phyloP scores from a whole-genome alignment of 139 green algal genomes.

The Mesotaenium endlicherianum region DNA sequence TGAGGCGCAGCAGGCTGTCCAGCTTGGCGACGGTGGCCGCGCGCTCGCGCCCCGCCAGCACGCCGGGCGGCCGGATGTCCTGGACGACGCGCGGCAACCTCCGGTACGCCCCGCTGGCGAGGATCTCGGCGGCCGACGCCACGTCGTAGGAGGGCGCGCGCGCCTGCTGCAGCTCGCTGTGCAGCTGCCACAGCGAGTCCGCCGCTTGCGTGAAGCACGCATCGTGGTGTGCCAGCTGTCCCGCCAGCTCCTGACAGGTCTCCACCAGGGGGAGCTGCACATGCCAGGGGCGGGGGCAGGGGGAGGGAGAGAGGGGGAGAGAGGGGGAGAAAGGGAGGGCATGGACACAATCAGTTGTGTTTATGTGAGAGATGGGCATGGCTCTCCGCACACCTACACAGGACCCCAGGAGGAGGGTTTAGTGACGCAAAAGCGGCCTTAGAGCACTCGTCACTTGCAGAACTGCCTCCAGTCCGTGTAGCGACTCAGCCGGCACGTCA shows the following conservation, averaged over 20 bases:
- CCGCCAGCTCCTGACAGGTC: conserved; percentile 43
- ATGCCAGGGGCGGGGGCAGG: background rate
- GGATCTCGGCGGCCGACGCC: conserved; percentile 56
- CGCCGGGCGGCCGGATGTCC: background rate
- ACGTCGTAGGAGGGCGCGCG: conserved; percentile 60
- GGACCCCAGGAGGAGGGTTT: too few species aligned
- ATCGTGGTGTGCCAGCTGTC: conserved; percentile 46
- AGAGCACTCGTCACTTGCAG: too few species aligned
- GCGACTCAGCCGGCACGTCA: too few species aligned
- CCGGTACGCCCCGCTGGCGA: conserved; percentile 42
- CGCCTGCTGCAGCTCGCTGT: conserved; percentile 50
- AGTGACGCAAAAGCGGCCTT: too few species aligned
- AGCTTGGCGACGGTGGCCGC: conserved; percentile 16
- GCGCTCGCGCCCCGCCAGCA: conserved; percentile 8
- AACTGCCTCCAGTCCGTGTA: too few species aligned
- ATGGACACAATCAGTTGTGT: too few species aligned
- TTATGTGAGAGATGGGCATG: too few species aligned
- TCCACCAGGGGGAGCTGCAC: conserved; percentile 18
- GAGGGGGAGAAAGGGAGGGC: background rate
- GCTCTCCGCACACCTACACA: too few species aligned
- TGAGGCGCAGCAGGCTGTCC: conserved; percentile 5
- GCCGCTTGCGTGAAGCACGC: conserved; percentile 39
- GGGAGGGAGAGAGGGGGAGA: background rate
- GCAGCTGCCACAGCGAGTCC: conserved; percentile 58
- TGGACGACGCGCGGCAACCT: conserved; percentile 32